Percentiles rank a stretch among this genome's conserved stretches.
phyloP scores from a whole-genome alignment of 139 green algal species.

The Coelastrella sp. region DNA sequence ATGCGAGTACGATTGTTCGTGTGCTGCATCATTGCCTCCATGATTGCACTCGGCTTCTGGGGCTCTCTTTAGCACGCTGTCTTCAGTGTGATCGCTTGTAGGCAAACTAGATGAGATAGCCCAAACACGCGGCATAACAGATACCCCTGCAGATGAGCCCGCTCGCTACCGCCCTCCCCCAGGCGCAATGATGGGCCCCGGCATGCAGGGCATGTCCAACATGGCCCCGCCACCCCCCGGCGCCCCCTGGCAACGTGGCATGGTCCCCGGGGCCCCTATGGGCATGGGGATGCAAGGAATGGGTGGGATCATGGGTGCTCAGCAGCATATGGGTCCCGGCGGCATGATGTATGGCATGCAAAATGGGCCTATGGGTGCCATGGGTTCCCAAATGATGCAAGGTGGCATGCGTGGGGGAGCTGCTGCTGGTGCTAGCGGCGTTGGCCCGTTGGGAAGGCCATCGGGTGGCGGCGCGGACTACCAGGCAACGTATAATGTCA shows the following conservation, averaged over 20 bases:
- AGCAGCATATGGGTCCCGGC: neutral
- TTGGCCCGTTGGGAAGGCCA: too few species aligned
- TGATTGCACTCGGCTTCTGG: too few species aligned
- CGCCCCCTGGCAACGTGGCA: neutral
- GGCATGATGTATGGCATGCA: slow-evolving; percentile 3
- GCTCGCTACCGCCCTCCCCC: slow-evolving; percentile 4
- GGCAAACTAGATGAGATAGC: neutral
- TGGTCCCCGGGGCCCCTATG: neutral
- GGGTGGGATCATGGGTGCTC: neutral
- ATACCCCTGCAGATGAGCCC: neutral
- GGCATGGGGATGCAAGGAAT: neutral
- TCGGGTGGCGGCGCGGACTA: neutral
- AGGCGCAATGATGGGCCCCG: neutral
- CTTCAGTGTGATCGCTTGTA: neutral
- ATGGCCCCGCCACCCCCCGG: neutral
- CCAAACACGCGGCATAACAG: neutral
- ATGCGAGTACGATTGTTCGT: neutral
- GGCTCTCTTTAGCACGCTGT: neutral
- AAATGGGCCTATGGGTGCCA: neutral
- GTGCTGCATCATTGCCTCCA: neutral
- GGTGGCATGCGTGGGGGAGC: neutral
- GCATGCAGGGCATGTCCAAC: neutral
- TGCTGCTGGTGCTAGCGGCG: neutral
- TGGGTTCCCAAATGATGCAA: neutral
- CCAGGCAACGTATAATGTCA: neutral